Evolutionary conservation across 2,329 filamentous ascomycete genomes (phyloP).

Genomic region (Neurospora sp.): DNA sequence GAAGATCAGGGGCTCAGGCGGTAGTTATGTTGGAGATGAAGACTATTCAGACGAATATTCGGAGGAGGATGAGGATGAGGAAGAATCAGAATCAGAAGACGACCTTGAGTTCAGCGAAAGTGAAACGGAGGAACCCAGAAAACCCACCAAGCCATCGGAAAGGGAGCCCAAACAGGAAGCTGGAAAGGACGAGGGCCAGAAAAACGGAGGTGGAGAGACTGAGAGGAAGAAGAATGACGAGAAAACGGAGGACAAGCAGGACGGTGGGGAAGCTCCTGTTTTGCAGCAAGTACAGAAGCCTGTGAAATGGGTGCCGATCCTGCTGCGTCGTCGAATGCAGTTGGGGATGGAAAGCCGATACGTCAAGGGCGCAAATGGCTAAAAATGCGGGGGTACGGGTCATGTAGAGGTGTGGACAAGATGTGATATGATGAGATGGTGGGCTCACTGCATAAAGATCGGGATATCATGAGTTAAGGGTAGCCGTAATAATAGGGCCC

Average conservation of each 20-base stretch:
- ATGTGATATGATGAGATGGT: neutral
- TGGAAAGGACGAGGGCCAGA: neutral
- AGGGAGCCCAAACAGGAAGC: neutral
- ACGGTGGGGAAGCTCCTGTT: conserved; percentile 13
- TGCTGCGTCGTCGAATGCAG: conserved; percentile 29
- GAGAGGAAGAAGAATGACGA: neutral
- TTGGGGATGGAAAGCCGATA: conserved; percentile 38
- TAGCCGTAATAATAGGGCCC: neutral
- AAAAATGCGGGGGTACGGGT: conserved; percentile 2
- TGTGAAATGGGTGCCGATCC: conserved; percentile 25
- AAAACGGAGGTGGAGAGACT: neutral
- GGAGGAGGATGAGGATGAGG: conserved; percentile 6
- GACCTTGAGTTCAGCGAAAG: neutral
- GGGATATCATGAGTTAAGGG: neutral
- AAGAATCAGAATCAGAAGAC: neutral
- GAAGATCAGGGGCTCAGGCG: conserved; percentile 5
- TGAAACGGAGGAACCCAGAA: neutral
- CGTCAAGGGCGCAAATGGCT: conserved; percentile 26
- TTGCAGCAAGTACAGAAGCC: conserved; percentile 16
- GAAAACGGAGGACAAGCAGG: conserved; percentile 9
- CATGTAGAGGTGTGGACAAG: neutral
- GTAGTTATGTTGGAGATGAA: conserved; percentile 7
- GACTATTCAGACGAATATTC: conserved; percentile 7
- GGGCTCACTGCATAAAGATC: neutral
- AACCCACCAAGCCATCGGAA: neutral